Percentiles rank a stretch among this genome's conserved stretches.
Evolutionary conservation across 495 filamentous ascomycete genomes (phyloP).

Genomic region (Penicillium canescens): DNA sequence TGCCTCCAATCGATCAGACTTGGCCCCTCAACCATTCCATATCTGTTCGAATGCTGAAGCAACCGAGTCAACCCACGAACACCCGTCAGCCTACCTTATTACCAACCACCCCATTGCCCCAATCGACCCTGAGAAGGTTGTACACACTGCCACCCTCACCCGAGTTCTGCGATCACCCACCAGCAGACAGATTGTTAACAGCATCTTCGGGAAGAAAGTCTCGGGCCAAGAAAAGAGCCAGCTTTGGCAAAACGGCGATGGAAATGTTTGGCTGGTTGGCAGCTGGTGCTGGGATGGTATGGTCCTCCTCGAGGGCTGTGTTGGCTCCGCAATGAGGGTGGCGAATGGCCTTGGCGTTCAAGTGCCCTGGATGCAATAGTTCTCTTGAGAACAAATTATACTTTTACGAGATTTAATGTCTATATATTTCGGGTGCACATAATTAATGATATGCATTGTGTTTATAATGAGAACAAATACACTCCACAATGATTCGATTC

Average conservation of each 20-base stretch:
- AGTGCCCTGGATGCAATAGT: slow-evolving; percentile 33
- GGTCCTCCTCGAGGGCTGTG: slow-evolving; percentile 60
- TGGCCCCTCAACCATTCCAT: slow-evolving; percentile 22
- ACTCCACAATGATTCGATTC: background rate
- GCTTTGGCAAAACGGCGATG: slow-evolving; percentile 51
- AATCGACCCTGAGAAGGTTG: slow-evolving; percentile 29
- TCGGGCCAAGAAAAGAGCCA: slow-evolving; percentile 1
- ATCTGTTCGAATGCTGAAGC: slow-evolving; percentile 23
- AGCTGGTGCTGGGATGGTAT: slow-evolving; percentile 68
- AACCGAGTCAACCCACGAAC: slow-evolving; percentile 39
- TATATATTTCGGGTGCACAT: background rate
- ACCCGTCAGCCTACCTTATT: slow-evolving; percentile 31
- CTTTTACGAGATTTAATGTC: background rate
- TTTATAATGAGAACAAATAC: background rate
- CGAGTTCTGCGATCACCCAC: slow-evolving; percentile 33
- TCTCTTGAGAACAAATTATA: background rate
- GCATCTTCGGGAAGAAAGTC: slow-evolving; percentile 28
- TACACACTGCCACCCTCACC: slow-evolving; percentile 28
- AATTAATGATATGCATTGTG: slow-evolving; percentile 3
- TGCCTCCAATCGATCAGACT: background rate
- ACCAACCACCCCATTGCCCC: slow-evolving; percentile 34
- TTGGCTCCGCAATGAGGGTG: slow-evolving; percentile 53
- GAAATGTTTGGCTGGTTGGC: slow-evolving; percentile 52
- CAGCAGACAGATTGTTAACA: slow-evolving; percentile 34
- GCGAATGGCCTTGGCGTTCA: slow-evolving; percentile 48